These are phyloP conservation scores for Tylopilus vinaceipallidus DNA, from an alignment of 768 basidiomycete species.

Conservation along the genomic window DNA sequence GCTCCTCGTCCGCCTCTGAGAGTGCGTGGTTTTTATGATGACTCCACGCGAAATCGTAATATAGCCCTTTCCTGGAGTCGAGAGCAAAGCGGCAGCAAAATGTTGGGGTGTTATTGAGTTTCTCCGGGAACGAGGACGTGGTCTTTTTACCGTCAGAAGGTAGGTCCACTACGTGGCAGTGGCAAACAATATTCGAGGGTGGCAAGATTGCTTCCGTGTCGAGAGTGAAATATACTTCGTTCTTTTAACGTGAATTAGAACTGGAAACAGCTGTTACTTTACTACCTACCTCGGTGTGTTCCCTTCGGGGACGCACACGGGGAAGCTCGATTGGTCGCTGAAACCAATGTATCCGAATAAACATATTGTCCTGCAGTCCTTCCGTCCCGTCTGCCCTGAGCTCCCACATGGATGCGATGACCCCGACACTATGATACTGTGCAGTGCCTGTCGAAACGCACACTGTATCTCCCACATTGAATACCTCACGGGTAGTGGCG, in stretches of 20 bases:
- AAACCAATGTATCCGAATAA: conserved; percentile 75
- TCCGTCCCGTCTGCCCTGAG: conserved; percentile 29
- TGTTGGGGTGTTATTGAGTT: conserved; percentile 19
- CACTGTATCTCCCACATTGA: conserved; percentile 64
- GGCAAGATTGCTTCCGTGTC: conserved; percentile 45
- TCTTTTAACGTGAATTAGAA: conserved; percentile 39
- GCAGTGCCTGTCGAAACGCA: conserved; percentile 48
- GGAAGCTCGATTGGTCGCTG: conserved; percentile 64
- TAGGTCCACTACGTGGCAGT: conserved; percentile 45
- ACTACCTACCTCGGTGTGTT: conserved; percentile 53
- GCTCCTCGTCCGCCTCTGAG: conserved; percentile 23
- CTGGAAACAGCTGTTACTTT: neutral
- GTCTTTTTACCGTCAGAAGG: too few species aligned
- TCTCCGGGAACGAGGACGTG: conserved; percentile 11
- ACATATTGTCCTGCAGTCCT: conserved; percentile 41
- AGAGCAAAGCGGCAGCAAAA: conserved; percentile 63
- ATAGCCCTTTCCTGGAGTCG: conserved; percentile 56
- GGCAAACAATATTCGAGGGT: conserved; percentile 50
- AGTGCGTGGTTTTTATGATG: conserved; percentile 43
- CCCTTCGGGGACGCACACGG: conserved; percentile 54
- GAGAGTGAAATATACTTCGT: conserved; percentile 73
- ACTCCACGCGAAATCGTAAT: conserved; percentile 62
- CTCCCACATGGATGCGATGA: conserved; percentile 73
- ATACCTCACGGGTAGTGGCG: conserved; percentile 31
- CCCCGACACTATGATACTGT: conserved; percentile 58